Evolutionary conservation across 1,284 basidiomycete genomes (phyloP), one percentile per base, ranked within the genome.

Genomic region (Sanghuangporus sanghuang): DNA sequence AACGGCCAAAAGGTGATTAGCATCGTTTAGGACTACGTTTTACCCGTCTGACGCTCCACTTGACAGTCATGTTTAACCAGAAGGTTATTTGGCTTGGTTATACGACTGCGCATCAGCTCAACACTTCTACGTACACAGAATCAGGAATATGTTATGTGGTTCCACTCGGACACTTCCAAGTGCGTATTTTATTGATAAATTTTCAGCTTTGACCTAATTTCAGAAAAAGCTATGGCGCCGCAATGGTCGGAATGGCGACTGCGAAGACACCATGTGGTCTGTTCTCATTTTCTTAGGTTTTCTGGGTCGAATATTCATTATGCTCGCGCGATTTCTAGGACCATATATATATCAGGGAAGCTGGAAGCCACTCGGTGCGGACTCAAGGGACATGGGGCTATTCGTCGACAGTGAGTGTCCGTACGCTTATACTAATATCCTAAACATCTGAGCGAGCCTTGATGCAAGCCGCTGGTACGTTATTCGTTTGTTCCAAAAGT

Each of bases 71-170:
- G 4, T 85, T 80, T 73, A 85, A 85, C 71, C 73, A 77, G 69
- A 77, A 76, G 70, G 83, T 64, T 52, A 18, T 36, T 27, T 32
- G 11, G 21, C 8, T 40, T 32, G 27, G 27, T 32, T 32, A 32
- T 3, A 3, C 27, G 27, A 32, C 4, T 32, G 27, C 27, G 27
- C 27, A 32, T 32, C 27, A 32, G 27, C 27, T 32, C 27, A 32
- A 32, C 27, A 32, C 27, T 32, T 32, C 27, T 32, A 3, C 27
- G 27, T 32, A 3, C 27, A 18, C 64, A 87, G 84, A 86, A 82
- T 66, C 74, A 74, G 7, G 81, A 86, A 77, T 86, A 86, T 70
- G 85, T 86, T 27, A 85, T 87, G 85, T 87, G 85, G 85, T 87
- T 87, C 76, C 85, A 87, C 71, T 85, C 83, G 16, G 85, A 87